Percentiles rank a stretch among this genome's conserved stretches.
phyloP scores from a whole-genome alignment of 2,329 filamentous ascomycete species.

The Cucurbitaria berberidis region DNA sequence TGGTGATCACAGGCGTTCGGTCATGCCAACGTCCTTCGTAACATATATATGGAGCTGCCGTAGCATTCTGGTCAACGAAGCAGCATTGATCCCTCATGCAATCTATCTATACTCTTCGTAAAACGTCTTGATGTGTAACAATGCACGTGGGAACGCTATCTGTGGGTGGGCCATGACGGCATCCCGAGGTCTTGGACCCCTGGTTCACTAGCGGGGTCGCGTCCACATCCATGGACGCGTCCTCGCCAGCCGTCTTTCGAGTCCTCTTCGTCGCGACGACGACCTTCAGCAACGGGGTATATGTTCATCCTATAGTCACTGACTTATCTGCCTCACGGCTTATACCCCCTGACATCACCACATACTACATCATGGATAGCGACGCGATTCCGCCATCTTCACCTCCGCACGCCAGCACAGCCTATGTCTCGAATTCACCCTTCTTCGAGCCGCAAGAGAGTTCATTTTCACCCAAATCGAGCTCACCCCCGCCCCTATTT shows the following conservation, averaged over 20 bases:
- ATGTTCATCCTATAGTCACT: neutral
- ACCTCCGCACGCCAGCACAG: conserved; percentile 29
- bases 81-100: neutral
- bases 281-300: neutral
- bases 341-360: neutral
- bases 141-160: conserved; percentile 25
- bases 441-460: conserved; percentile 27
- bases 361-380: conserved; percentile 24
- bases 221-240: conserved; percentile 19
- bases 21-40: neutral
- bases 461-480: conserved; percentile 38
- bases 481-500: conserved; percentile 41
- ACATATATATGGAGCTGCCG: neutral
- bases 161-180: conserved; percentile 21
- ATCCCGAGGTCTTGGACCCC: conserved; percentile 21
- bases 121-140: neutral
- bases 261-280: neutral
- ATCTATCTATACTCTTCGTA: neutral
- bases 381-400: conserved; percentile 32
- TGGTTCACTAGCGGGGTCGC: conserved; percentile 21
- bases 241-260: neutral
- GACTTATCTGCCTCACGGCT: neutral
- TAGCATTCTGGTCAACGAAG: neutral
- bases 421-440: conserved; percentile 30
- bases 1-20: neutral